Evolutionary conservation across 2,329 filamentous ascomycete species (phyloP), one percentile per base, ranked within the genome.

Genomic region (Thelonectria blattea): DNA sequence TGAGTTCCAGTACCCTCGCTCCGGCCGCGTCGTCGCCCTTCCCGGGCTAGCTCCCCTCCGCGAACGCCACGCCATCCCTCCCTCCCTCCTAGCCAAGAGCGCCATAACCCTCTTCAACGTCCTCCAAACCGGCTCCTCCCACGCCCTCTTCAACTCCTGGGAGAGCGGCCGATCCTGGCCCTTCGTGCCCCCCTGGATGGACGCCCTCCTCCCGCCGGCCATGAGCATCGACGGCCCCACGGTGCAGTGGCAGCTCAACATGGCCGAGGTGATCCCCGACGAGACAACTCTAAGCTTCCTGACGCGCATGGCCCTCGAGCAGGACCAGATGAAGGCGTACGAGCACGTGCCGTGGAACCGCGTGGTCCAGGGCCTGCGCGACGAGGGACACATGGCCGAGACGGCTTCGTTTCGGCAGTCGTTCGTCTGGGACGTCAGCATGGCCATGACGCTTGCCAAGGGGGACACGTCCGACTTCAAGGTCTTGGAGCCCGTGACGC

Each of bases 211-310:
- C 1, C 75, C 75, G 2, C 73, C 74, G 1, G 65, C 76, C 17
- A 74, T 73, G 73, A 75, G 73, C 54, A 73, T 78, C 15, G 74
- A 76, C 30, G 76, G 76, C 0, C 75, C 75, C 12, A 78, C 75
- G 12, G 68, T 69, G 3, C 69, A 76, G 52, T 77, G 76, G 71
- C 58, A 75, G 2, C 62, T 78, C n/a, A 75, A 75, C 62, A 71
- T 78, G 71, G 60, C 65, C 3, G 68, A 73, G 37, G 68, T 74
- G 0, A 15, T 50, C 0, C 30, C 37, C 0, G 56, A 59, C 1
- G 75, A 78, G 57, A 73, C 71, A 2, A 22, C 75, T 0, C 18
- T 60, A 7, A 63, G 60, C 18, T 75, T 77, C 17, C 47, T 78
- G 0, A 49, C 52, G 17, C 64, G 73, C 0, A 64, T 78, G 58